Evolutionary conservation across 2,329 filamentous ascomycete genomes (phyloP).

Genomic region (Biscogniauxia sp.): DNA sequence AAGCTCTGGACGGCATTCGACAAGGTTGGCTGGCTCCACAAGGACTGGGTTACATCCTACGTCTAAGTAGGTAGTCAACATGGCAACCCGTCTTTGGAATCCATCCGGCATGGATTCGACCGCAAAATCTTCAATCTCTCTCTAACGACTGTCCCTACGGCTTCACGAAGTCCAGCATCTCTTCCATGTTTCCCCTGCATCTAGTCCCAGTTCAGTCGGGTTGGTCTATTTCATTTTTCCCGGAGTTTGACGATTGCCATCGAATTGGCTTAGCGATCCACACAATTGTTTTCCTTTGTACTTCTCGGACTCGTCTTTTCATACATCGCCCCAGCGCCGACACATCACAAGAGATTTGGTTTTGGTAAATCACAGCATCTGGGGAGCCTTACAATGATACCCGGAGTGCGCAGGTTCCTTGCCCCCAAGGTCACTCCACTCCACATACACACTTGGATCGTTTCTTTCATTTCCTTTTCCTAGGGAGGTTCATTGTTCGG

Average conservation of each 20-base stretch:
- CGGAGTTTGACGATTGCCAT: constrained; percentile 9
- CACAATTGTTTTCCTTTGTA: constrained; percentile 12
- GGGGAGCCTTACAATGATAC: constrained; percentile 32
- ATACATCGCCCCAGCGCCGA: constrained; percentile 11
- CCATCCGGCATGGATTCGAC: constrained; percentile 24
- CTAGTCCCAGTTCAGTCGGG: constrained; percentile 5
- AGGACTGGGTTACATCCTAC: constrained; percentile 41
- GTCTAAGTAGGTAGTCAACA: constrained; percentile 24
- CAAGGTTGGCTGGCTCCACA: constrained; percentile 77
- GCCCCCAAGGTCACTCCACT: constrained; percentile 29
- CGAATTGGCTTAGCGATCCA: constrained; percentile 17
- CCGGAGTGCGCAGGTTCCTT: constrained; percentile 31
- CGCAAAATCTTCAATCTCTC: background rate
- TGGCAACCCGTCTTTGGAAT: background rate
- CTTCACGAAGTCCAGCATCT: constrained; percentile 4
- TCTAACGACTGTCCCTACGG: background rate
- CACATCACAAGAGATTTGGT: constrained; percentile 17
- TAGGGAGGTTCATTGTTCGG: constrained; percentile 13
- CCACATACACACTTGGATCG: constrained; percentile 23
- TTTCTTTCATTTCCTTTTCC: constrained; percentile 18
- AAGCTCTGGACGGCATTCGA: constrained; percentile 90
- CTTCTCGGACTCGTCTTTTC: constrained; percentile 6
- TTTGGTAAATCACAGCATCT: constrained; percentile 30
- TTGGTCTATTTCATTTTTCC: constrained; percentile 1
- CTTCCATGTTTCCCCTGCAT: constrained; percentile 10